Percentiles rank a stretch among this genome's conserved stretches.
Conservation (phyloP, 1,284 basidiomycete genomes). For the Sphagnurus paluster region DNA sequence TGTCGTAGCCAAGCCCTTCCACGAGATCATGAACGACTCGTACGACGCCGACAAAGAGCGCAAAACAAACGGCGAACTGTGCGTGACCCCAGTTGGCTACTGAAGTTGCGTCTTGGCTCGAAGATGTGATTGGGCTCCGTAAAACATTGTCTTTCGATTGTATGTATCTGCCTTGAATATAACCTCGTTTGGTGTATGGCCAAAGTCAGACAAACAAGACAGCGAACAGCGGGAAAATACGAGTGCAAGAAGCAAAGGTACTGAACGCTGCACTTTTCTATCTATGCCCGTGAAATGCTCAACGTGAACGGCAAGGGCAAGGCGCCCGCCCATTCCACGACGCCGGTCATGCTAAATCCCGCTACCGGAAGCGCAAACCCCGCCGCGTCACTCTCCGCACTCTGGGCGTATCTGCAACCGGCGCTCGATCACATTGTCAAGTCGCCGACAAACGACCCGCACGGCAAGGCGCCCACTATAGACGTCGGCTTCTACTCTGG, state of each 20-base stretch:
- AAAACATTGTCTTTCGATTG: no score
- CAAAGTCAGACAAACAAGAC: conserved; percentile 13
- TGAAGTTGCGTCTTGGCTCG: no score
- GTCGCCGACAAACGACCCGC: conserved; percentile 55
- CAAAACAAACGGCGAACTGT: no score
- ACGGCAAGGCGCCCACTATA: conserved; percentile 62
- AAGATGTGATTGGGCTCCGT: no score
- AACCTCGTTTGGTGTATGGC: no score
- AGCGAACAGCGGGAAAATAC: background rate
- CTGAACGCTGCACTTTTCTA: background rate
- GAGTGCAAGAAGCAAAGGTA: background rate
- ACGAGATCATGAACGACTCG: no score
- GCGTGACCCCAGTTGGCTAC: no score
- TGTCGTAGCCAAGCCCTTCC: no score
- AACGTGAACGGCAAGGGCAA: conserved; percentile 22
- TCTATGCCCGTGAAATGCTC: background rate
- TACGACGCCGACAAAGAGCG: no score
- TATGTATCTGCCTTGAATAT: no score
- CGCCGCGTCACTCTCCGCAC: conserved; percentile 61
- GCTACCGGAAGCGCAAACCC: conserved; percentile 70
- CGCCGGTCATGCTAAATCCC: conserved; percentile 49
- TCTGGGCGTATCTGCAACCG: conserved; percentile 74
- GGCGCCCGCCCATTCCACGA: conserved; percentile 3
- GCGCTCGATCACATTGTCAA: conserved; percentile 75
- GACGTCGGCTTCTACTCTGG: conserved; percentile 72